Percentiles rank a stretch among this genome's conserved stretches.
phyloP scores from a whole-genome alignment of 495 filamentous ascomycete species.

The Thermochaetoides thermophila region DNA sequence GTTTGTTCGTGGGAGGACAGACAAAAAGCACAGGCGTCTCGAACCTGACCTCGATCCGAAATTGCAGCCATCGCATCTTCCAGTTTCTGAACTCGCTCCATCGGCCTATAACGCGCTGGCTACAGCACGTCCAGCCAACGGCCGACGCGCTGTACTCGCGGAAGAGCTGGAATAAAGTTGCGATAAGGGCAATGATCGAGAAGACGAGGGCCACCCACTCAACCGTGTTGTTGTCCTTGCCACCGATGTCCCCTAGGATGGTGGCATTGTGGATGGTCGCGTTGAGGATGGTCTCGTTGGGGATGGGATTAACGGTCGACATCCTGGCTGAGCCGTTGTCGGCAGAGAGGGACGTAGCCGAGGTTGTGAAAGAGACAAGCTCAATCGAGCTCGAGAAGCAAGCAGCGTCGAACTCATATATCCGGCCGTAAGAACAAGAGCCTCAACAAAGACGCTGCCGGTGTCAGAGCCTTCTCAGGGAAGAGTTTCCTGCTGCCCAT shows the following conservation, averaged over 20 bases:
- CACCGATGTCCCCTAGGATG: neutral
- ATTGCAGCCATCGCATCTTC: slow-evolving; percentile 24
- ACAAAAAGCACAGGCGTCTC: slow-evolving; percentile 36
- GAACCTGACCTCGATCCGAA: slow-evolving; percentile 36
- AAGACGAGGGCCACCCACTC: slow-evolving; percentile 19
- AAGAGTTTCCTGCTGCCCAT: too few species aligned
- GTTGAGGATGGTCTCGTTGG: neutral
- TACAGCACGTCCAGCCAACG: slow-evolving; percentile 26
- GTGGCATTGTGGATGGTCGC: slow-evolving; percentile 2
- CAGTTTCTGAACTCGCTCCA: slow-evolving; percentile 30
- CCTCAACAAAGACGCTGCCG: too few species aligned
- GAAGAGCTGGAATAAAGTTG: slow-evolving; percentile 25
- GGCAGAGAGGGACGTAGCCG: too few species aligned
- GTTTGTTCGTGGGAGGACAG: slow-evolving; percentile 23
- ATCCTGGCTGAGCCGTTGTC: too few species aligned
- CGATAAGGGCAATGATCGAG: slow-evolving; percentile 24
- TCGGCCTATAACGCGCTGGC: slow-evolving; percentile 28
- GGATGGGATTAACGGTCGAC: neutral
- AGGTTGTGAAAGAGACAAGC: too few species aligned
- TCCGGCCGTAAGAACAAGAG: too few species aligned
- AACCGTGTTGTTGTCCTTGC: slow-evolving; percentile 7
- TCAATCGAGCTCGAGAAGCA: too few species aligned
- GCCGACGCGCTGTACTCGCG: slow-evolving; percentile 31
- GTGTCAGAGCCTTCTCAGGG: too few species aligned
- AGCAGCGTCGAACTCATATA: too few species aligned